Evolutionary conservation across 1,284 basidiomycete species (phyloP).

Genomic region (Vanrija humicola): DNA sequence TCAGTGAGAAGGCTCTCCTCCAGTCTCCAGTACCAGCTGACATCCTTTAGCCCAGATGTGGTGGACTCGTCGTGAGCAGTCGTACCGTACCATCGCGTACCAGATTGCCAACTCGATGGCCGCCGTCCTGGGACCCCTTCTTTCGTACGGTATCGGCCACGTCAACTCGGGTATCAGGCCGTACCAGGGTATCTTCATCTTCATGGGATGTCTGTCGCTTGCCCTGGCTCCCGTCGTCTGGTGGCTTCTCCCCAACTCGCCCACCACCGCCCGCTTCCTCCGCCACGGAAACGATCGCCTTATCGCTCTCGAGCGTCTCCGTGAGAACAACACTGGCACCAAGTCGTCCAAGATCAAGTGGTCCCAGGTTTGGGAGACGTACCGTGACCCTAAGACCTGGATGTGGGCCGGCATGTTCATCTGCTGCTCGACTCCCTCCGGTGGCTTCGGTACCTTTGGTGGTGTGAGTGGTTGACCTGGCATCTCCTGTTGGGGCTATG

Average conservation of each 20-base stretch:
- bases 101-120: constrained; percentile 43
- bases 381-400: constrained; percentile 43
- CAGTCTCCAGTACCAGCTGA: constrained; percentile 6
- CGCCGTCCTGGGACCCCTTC: constrained; percentile 37
- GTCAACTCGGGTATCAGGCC: constrained; percentile 22
- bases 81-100: constrained; percentile 43
- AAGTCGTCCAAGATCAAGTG: constrained; percentile 45
- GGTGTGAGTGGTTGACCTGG: constrained; percentile 20
- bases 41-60: constrained; percentile 29
- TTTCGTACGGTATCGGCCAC: constrained; percentile 40
- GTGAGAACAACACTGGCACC: constrained; percentile 48
- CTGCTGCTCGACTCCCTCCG: constrained; percentile 38
- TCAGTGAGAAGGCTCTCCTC: background rate
- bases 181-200: constrained; percentile 54
- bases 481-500: background rate
- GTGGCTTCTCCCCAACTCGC: constrained; percentile 48
- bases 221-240: constrained; percentile 52
- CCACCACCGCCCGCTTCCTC: constrained; percentile 44
- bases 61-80: constrained; percentile 41
- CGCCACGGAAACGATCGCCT: constrained; percentile 39
- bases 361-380: constrained; percentile 45
- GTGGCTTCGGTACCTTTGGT: constrained; percentile 47
- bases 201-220: constrained; percentile 54
- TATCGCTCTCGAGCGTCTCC: constrained; percentile 46
- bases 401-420: constrained; percentile 28